phyloP scores from a whole-genome alignment of 2,329 filamentous ascomycete species.

The Teratosphaeriaceae sp. region DNA sequence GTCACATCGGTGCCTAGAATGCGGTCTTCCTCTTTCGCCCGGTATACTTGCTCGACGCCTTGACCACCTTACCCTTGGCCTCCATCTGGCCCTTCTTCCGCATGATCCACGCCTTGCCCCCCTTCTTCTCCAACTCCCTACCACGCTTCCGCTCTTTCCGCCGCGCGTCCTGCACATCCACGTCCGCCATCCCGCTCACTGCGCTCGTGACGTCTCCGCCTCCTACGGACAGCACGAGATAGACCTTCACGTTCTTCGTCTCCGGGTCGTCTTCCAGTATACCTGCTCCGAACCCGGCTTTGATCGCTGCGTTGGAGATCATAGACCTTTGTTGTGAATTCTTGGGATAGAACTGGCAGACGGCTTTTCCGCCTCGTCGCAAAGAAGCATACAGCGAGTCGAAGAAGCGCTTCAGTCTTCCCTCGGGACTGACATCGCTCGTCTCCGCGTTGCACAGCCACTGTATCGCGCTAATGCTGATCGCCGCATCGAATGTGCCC shows the following conservation, averaged over 20 bases:
- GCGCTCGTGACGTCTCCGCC: slow-evolving; percentile 77
- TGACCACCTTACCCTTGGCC: slow-evolving; percentile 89
- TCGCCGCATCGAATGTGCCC: slow-evolving; percentile 88
- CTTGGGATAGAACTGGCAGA: slow-evolving; percentile 98
- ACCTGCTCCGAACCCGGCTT: slow-evolving; percentile 91
- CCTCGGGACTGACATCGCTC: slow-evolving; percentile 73
- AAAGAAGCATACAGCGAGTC: slow-evolving; percentile 83
- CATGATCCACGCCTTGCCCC: slow-evolving; percentile 75
- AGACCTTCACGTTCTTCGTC: slow-evolving; percentile 96
- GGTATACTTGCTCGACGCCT: slow-evolving; percentile 86
- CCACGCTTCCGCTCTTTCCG: slow-evolving; percentile 47
- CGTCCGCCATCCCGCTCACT: slow-evolving; percentile 78
- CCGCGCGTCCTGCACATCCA: slow-evolving; percentile 67
- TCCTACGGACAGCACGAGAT: slow-evolving; percentile 87
- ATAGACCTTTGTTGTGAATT: slow-evolving; percentile 87
- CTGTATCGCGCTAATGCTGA: slow-evolving; percentile 93
- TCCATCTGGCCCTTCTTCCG: slow-evolving; percentile 92
- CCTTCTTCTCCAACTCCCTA: slow-evolving; percentile 59
- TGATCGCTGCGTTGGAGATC: slow-evolving; percentile 85
- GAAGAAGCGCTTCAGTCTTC: slow-evolving; percentile 78
- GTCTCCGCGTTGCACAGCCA: slow-evolving; percentile 97
- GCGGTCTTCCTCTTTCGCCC: slow-evolving; percentile 75
- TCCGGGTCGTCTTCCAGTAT: slow-evolving; percentile 91
- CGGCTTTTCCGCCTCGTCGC: slow-evolving; percentile 76
- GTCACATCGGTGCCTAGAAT: slow-evolving; percentile 55